Base-by-base conservation (phyloP, 352 stramenopile genomes). In the Phytophthora pistaciae region DNA sequence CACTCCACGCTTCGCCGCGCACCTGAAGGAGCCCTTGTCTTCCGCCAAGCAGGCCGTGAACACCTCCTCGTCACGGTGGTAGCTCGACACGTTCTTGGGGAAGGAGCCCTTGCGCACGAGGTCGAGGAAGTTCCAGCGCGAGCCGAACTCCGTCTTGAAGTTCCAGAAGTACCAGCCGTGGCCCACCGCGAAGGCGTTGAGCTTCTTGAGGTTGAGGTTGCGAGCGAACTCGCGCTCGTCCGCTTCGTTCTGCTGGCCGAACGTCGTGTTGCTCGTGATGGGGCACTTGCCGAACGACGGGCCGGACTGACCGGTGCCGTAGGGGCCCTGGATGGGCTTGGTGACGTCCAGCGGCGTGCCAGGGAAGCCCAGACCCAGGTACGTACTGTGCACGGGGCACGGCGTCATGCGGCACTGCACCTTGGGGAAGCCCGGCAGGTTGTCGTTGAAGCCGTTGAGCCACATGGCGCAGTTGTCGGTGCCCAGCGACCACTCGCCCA, bases 401-500 rank as follows among this genome's bases (percentile, higher is more conserved):
- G 85, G 75, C 20, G 93, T 88, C 29, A 95, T 87, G 72, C 96
- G 94, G 68, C 95, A 98, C 9, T 90, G 80, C 11, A 96, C 85
- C 68, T 95, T 95, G 16, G 94, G 94, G 72, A 98, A 98, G 31
- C 93, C 93, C 25, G 93, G 91, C 20, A 98, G 78, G 75, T 74
- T 74, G 48, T 66, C 60, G 11, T 66, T 66, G 49, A 66, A 67
- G 10, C 62, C 62, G 27, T 68, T 93, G 23, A 94, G 81, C 87
- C 87, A 94, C 87, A 94, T 93, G 20, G 77, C 82, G 48, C 87
- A 94, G 74, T 93, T 94, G 75, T 94, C 87, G 3, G 87, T 94
- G 13, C 72, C 87, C 3, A 99, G 80, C 60, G 86, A 97, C 94
- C 94, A 99, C 76, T 99, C 96, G 57, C 96, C 96, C 20, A 99